Base-by-base conservation (phyloP, 2,329 filamentous ascomycete genomes). In the Lecanicillium sp. region DNA sequence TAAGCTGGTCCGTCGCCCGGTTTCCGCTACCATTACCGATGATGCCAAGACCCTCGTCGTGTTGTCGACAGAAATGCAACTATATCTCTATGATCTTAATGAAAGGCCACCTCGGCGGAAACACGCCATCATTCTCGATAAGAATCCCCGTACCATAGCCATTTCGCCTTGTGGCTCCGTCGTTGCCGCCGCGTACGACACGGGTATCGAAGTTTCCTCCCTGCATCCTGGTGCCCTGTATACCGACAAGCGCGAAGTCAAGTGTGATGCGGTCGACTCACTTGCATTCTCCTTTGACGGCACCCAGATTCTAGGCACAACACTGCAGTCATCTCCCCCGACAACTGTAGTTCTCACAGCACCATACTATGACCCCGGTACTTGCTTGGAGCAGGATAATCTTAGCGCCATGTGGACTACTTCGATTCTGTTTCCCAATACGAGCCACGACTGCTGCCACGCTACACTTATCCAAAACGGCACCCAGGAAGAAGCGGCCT, bases 141-240 rank as follows among this genome's bases (percentile, higher is more conserved):
- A 92, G 56, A 75, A 78, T 40, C 85, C 88, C 8, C 77, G 80
- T 39, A 79, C 85, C 12, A 83, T 95, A 47, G 80, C 84, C 13
- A 64, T 95, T 20, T 90, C 87, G 1, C 85, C 87, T 2, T 85
- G 83, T 46, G 86, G 85, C 17, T 79, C 81, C 31, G 84, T 95
- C 12, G 63, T 95, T 33, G 88, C 88, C 17, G 83, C 86, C 13
- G 87, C 87, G 7, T 94, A 89, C 58, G 80, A 87, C 52, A 84
- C 85, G 40, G 85, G 85, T n/a, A 89, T 95, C 45, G 88, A 95
- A 57, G 84, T 95, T 0, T 80, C 85, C 19, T 84, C 86, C 5
- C 65, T 94, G 29, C 76, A 75, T 34, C 68, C 80, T 3, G 74
- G 70, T 38, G 78, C 76, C 18, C 52, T 81, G 19, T 59, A 74